Conservation (phyloP, 495 filamentous ascomycete genomes). For the Penicillium daleae region DNA sequence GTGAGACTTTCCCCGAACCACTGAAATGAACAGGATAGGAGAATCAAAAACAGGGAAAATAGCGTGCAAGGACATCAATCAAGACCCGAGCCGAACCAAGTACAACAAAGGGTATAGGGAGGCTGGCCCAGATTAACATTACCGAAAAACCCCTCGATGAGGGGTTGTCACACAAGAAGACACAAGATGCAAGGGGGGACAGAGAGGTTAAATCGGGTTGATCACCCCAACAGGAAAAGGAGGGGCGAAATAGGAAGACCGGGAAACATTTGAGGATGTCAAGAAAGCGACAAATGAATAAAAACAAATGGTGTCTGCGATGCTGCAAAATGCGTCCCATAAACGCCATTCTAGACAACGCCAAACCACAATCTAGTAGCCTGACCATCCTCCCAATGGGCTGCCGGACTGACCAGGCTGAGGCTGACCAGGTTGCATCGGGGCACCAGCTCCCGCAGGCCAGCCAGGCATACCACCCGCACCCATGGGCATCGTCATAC, state of each 20-base stretch:
- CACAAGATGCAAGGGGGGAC: slow-evolving; percentile 31
- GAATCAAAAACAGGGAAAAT: slow-evolving; percentile 18
- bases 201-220: slow-evolving; percentile 10
- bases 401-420: slow-evolving; percentile 50
- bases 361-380: slow-evolving; percentile 40
- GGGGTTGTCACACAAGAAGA: slow-evolving; percentile 34
- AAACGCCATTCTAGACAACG: slow-evolving; percentile 40
- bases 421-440: slow-evolving; percentile 50
- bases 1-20: slow-evolving; percentile 27
- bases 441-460: slow-evolving; percentile 39
- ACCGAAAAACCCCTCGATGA: slow-evolving; percentile 32
- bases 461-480: slow-evolving; percentile 47
- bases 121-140: slow-evolving; percentile 48
- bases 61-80: slow-evolving; percentile 19
- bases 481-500: slow-evolving; percentile 47
- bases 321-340: slow-evolving; percentile 16
- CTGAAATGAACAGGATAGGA: neutral
- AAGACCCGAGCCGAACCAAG: slow-evolving; percentile 30
- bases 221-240: slow-evolving; percentile 13
- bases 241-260: slow-evolving; percentile 23
- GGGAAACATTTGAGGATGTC: neutral
- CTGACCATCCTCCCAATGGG: slow-evolving; percentile 49
- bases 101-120: slow-evolving; percentile 54
- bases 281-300: slow-evolving; percentile 22
- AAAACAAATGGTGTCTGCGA: slow-evolving; percentile 21